These are phyloP conservation scores for Saccharomyces hybrid DNA, from an alignment of 1,139 yeast genomes.

Conservation along the genomic window DNA sequence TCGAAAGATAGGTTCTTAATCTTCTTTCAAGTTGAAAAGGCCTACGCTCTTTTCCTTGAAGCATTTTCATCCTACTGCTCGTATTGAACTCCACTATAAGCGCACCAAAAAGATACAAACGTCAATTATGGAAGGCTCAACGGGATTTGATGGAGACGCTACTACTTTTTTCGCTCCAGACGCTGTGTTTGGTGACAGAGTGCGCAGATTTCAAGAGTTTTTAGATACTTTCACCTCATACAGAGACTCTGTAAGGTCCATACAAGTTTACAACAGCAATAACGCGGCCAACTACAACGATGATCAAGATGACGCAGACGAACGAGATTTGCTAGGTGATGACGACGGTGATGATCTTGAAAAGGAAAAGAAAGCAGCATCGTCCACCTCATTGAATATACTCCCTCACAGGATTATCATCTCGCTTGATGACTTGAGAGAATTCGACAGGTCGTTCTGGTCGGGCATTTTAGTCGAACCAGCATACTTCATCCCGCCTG, in stretches of 20 bases:
- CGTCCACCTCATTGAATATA: constrained; percentile 31
- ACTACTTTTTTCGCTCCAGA: constrained; percentile 30
- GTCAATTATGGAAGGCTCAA: neutral
- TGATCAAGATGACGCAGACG: constrained; percentile 7
- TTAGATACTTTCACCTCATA: constrained; percentile 61
- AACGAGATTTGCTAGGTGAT: constrained; percentile 30
- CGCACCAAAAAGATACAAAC: neutral
- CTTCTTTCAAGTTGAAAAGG: neutral
- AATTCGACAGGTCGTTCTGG: constrained; percentile 76
- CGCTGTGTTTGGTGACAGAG: constrained; percentile 64
- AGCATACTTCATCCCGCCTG: constrained; percentile 81
- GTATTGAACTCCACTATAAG: neutral
- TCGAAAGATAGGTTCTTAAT: neutral
- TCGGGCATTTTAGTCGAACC: constrained; percentile 68
- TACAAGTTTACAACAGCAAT: constrained; percentile 24
- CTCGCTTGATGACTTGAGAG: constrained; percentile 81
- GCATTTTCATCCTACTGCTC: neutral
- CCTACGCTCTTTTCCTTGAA: neutral
- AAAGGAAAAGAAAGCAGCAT: constrained; percentile 4
- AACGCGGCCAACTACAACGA: constrained; percentile 7
- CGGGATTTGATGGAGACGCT: constrained; percentile 8
- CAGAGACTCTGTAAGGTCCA: constrained; percentile 56
- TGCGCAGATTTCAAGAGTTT: constrained; percentile 83
- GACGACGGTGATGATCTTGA: constrained; percentile 34
- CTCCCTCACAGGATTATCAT: constrained; percentile 63